These are phyloP conservation scores for Gypsophila paniculata DNA, from an alignment of 179 eudicot genomes.

Conservation along the genomic window DNA sequence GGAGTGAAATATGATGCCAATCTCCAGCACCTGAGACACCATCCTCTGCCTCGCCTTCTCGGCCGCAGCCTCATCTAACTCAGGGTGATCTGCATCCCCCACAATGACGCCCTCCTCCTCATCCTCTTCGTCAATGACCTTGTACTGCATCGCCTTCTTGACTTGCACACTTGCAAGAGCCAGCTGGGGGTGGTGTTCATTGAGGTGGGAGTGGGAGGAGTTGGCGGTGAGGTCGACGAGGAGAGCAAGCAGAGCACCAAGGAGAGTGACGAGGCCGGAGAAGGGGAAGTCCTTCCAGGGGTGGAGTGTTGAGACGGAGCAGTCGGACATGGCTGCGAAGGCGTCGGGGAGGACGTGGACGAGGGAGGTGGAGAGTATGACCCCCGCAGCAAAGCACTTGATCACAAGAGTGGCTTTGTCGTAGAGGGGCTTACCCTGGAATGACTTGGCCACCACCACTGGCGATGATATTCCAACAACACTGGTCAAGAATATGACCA, in stretches of 20 bases:
- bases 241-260: conserved; percentile 58
- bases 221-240: conserved; percentile 62
- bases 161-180: conserved; percentile 20
- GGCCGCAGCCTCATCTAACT: conserved; percentile 28
- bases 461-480: conserved; percentile 57
- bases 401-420: conserved; percentile 57
- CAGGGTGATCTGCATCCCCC: no score
- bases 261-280: conserved; percentile 53
- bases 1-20: conserved; percentile 78
- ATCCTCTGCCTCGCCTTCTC: conserved; percentile 58
- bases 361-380: conserved; percentile 69
- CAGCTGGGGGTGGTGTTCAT: conserved; percentile 21
- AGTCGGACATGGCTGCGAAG: conserved; percentile 59
- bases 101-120: conserved; percentile 18
- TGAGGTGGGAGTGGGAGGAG: conserved; percentile 42
- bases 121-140: conserved; percentile 18
- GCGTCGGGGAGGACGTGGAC: conserved; percentile 85
- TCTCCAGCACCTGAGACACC: conserved; percentile 83
- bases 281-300: conserved; percentile 89
- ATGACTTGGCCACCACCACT: conserved; percentile 48
- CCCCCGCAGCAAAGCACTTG: conserved; percentile 87
- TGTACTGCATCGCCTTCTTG: conserved; percentile 24
- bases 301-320: conserved; percentile 60
- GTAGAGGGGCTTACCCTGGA: conserved; percentile 63
- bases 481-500: conserved; percentile 56